phyloP scores from a whole-genome alignment of 495 filamentous ascomycete genomes.

The Platismatia glauca region DNA sequence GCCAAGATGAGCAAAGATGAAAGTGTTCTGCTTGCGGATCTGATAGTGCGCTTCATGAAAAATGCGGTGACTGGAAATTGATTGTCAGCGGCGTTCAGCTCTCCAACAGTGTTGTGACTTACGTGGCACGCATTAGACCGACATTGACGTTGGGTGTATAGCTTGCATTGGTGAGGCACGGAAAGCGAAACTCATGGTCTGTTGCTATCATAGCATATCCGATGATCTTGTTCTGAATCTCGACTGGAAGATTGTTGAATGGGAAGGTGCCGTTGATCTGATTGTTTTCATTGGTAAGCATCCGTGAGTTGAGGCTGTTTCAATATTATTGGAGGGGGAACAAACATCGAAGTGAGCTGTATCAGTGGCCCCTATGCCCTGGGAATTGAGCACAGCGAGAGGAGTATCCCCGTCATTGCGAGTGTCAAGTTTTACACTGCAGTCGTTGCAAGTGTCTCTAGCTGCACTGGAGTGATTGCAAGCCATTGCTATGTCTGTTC shows the following conservation, averaged over 20 bases:
- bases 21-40: constrained; percentile 5
- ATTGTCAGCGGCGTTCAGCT: neutral
- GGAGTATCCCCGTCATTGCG: neutral
- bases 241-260: neutral
- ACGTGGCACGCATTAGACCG: constrained; percentile 5
- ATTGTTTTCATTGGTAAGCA: neutral
- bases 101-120: neutral
- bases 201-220: constrained; percentile 3
- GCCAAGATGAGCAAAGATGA: constrained; percentile 5
- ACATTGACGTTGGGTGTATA: constrained; percentile 2
- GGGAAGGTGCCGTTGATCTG: neutral
- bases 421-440: neutral
- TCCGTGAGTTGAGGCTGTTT: neutral
- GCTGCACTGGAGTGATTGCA: neutral
- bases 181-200: neutral
- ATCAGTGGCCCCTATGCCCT: neutral
- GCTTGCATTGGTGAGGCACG: constrained; percentile 2
- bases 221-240: constrained; percentile 7
- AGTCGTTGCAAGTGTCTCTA: neutral
- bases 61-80: constrained; percentile 4
- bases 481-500: neutral
- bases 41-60: constrained; percentile 9
- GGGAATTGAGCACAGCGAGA: neutral
- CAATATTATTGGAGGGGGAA: neutral
- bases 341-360: neutral